Conservation (phyloP, 2,329 filamentous ascomycete species). For the Aspergillus fischeri region DNA sequence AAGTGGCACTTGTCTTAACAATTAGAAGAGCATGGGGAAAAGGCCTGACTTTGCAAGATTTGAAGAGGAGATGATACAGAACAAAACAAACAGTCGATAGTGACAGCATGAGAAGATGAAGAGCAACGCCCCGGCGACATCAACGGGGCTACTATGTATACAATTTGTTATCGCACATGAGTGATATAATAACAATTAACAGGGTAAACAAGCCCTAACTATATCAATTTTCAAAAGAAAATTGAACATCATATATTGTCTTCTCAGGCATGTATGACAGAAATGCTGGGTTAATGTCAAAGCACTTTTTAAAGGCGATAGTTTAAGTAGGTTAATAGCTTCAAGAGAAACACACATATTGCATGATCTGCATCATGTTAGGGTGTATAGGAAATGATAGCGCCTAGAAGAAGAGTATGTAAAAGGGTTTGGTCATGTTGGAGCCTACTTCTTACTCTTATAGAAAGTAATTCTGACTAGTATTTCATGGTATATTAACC, state of each 20-base stretch:
- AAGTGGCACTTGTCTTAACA: not conserved
- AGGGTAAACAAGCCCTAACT: not conserved
- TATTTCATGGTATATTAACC: not conserved
- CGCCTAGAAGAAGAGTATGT: not conserved
- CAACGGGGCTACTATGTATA: not conserved
- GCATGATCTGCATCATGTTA: not conserved
- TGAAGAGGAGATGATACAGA: not conserved
- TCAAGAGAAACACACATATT: not conserved
- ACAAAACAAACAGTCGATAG: not conserved
- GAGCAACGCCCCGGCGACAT: not conserved
- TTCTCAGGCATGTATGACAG: not conserved
- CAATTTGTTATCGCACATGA: not conserved
- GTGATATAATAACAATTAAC: not conserved
- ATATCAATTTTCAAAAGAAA: not conserved
- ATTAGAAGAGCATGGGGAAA: not conserved
- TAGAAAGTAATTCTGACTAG: not conserved
- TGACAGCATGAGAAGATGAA: not conserved
- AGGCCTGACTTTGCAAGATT: not conserved
- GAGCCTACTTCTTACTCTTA: not conserved
- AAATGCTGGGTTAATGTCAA: not conserved
- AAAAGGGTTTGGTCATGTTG: not conserved
- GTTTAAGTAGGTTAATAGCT: not conserved
- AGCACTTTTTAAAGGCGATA: not conserved
- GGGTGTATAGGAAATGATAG: too few species aligned
- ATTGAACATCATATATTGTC: not conserved